Percentiles rank a stretch among this genome's conserved stretches.
These are phyloP conservation scores for Cytospora chrysosperma DNA, from an alignment of 2,329 filamentous ascomycete genomes.

Conservation along the genomic window DNA sequence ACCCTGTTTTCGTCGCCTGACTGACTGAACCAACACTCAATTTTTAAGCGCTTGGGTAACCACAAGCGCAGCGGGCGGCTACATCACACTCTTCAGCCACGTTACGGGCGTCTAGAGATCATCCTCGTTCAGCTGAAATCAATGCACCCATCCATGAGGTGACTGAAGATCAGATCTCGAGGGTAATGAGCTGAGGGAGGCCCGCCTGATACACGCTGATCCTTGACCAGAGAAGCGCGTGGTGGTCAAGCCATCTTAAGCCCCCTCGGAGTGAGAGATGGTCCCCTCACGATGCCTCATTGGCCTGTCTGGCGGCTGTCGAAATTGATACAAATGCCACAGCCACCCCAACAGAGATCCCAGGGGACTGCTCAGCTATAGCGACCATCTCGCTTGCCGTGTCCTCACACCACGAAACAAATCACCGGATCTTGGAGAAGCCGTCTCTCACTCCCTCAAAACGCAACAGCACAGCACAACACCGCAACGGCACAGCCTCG, in stretches of 20 bases:
- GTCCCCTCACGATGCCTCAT: conserved; percentile 2
- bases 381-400: neutral
- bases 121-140: conserved; percentile 17
- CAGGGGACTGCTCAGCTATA: neutral
- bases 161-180: conserved; percentile 1
- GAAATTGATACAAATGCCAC: neutral
- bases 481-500: conserved; percentile 16
- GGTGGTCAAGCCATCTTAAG: neutral
- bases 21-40: neutral
- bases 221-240: conserved; percentile 12
- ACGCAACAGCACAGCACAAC: neutral
- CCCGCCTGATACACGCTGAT: conserved; percentile 2
- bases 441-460: conserved; percentile 4
- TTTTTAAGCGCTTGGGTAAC: conserved; percentile 18
- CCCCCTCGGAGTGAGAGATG: neutral
- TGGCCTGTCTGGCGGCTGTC: conserved; percentile 23
- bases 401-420: neutral
- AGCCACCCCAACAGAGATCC: neutral
- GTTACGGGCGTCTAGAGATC: conserved; percentile 15
- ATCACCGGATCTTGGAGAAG: conserved; percentile 12
- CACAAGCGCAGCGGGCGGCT: conserved; percentile 6
- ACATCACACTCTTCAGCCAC: neutral
- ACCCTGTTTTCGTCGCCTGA: no score
- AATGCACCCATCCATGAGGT: neutral
- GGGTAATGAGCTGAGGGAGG: conserved; percentile 5